Percentiles rank a stretch among this genome's conserved stretches.
Evolutionary conservation across 345 rosid species (phyloP).

Genomic region (Murraya paniculata): DNA sequence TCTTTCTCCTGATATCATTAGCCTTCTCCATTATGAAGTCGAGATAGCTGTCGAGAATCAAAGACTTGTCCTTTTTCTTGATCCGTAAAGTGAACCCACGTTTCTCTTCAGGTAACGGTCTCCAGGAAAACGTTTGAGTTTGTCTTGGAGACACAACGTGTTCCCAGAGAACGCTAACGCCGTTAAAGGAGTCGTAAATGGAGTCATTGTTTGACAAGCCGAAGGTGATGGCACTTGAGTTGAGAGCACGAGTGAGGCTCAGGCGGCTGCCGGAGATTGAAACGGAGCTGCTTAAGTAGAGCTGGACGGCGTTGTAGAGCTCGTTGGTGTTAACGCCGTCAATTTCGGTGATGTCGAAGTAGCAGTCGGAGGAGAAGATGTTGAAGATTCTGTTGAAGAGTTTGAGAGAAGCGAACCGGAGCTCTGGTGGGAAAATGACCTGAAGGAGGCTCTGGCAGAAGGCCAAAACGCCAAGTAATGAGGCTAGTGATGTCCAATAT

Average conservation of each 20-base stretch:
- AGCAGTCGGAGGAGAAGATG: slow-evolving; percentile 63
- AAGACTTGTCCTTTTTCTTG: slow-evolving; percentile 58
- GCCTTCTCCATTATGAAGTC: slow-evolving; percentile 83
- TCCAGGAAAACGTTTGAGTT: slow-evolving; percentile 77
- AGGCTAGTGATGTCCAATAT: slow-evolving; percentile 78
- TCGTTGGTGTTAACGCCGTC: slow-evolving; percentile 99
- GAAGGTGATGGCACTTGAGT: slow-evolving; percentile 84
- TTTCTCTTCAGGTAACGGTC: slow-evolving; percentile 95
- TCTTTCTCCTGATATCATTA: slow-evolving; percentile 65
- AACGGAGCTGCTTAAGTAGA: slow-evolving; percentile 74
- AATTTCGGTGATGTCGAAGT: slow-evolving; percentile 91
- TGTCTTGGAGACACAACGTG: slow-evolving; percentile 85
- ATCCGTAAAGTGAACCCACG: slow-evolving; percentile 83
- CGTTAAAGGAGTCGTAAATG: slow-evolving; percentile 60
- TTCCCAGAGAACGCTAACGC: slow-evolving; percentile 74
- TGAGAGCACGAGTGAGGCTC: slow-evolving; percentile 82
- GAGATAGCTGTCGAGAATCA: slow-evolving; percentile 59
- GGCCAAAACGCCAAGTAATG: slow-evolving; percentile 81
- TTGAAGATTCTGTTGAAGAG: slow-evolving; percentile 49
- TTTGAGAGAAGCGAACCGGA: slow-evolving; percentile 67
- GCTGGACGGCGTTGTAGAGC: slow-evolving; percentile 98
- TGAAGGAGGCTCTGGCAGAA: slow-evolving; percentile 75
- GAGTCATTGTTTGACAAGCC: slow-evolving; percentile 81
- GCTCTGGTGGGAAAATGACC: slow-evolving; percentile 76
- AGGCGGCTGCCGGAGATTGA: slow-evolving; percentile 74